Evolutionary conservation across 1,139 yeast genomes (phyloP), one percentile per base, ranked within the genome.

Genomic region (Yamadazyma dushanensis): DNA sequence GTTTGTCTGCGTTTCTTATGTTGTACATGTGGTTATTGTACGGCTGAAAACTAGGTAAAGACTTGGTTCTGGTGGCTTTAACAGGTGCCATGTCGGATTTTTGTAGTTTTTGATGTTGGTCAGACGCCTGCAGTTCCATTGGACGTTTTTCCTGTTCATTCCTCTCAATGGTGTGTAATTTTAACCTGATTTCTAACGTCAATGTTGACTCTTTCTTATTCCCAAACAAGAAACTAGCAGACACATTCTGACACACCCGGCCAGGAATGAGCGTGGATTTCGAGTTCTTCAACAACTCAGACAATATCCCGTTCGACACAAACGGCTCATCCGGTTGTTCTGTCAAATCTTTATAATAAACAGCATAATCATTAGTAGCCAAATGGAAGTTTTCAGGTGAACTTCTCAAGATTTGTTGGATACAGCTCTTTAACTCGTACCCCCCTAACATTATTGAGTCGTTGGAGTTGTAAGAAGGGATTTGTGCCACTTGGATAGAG

Each of bases 281-380:
- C 5, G 60, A 39, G 24, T 60, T 49, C 15, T 50, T 37, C 8
- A 69, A 43, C 26, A 70, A 53, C 23, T 68, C 64, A 1, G 87
- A 78, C 33, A 80, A 65, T 16, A 79, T 66, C 0, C 92, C 92
- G 46, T 78, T 75, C 14, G 87, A 82, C 8, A 83, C 92, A 53
- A 80, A 78, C 2, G 92, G 92, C 56, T 83, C 90, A 50, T 80
- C 87, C 5, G 78, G 78, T 50, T 70, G 76, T 54, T 83, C 92
- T 21, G 84, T 76, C 19, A 83, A 73, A 53, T 83, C 92, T 49
- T 78, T 80, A 46, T 79, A 81, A 56, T 83, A 83, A 14, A 83
- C 77, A 27, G 85, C 84, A 52, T 79, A 83, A 51, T 83, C 92
- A 39, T 66, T 66, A 1, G 62, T 39, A 15, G 62, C 58, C 40